Percentiles rank a stretch among this genome's conserved stretches.
phyloP scores from a whole-genome alignment of 768 basidiomycete species.

The Strobilomyces dryophilus region DNA sequence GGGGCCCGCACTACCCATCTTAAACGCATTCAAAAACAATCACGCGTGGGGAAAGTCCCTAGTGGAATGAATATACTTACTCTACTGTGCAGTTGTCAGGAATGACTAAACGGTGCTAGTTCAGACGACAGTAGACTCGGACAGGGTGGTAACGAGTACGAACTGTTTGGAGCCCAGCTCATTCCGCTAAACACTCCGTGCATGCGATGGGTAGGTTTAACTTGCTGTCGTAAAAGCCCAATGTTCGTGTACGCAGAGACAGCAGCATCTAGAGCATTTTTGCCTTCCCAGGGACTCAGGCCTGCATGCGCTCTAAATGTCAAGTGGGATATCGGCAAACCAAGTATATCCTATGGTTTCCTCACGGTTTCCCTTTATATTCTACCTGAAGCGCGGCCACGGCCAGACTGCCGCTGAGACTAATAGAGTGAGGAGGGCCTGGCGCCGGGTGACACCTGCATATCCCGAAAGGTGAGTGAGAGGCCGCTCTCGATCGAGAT shows the following conservation, averaged over 20 bases:
- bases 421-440: slow-evolving; percentile 67
- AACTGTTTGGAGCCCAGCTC: slow-evolving; percentile 73
- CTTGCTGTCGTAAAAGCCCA: slow-evolving; percentile 76
- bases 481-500: neutral
- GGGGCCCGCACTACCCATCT: slow-evolving; percentile 76
- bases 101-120: slow-evolving; percentile 49
- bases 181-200: slow-evolving; percentile 76
- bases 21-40: neutral
- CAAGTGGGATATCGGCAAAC: neutral
- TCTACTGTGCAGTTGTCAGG: slow-evolving; percentile 75
- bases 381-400: slow-evolving; percentile 56
- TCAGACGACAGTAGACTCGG: neutral
- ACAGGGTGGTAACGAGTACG: slow-evolving; percentile 13
- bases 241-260: slow-evolving; percentile 44
- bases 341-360: neutral
- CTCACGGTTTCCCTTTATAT: slow-evolving; percentile 71
- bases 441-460: slow-evolving; percentile 78
- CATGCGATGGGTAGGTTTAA: slow-evolving; percentile 69
- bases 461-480: neutral
- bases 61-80: slow-evolving; percentile 35
- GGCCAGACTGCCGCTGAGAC: slow-evolving; percentile 61
- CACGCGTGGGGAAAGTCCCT: neutral
- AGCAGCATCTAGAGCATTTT: slow-evolving; percentile 81
- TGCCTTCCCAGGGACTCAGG: slow-evolving; percentile 82
- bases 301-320: slow-evolving; percentile 65